These are phyloP conservation scores for Rhodotorula taiwanensis DNA, from an alignment of 768 basidiomycete genomes.

Conservation along the genomic window DNA sequence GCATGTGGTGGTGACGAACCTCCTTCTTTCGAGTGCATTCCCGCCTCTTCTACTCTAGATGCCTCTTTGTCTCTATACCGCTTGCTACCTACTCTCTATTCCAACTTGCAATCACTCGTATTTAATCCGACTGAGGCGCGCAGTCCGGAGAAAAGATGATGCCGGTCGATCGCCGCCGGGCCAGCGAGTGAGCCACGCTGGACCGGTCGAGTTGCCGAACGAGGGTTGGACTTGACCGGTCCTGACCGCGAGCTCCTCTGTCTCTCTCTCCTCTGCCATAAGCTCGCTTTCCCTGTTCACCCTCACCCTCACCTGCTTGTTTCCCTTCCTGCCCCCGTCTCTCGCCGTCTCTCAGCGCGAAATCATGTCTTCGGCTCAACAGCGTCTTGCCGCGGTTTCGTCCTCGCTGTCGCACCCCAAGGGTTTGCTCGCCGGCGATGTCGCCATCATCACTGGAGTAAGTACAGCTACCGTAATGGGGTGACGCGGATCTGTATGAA, in stretches of 20 bases:
- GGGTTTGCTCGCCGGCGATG: constrained; percentile 49
- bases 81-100: neutral
- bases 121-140: too few relatives aligned
- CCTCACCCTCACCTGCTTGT: neutral
- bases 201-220: neutral
- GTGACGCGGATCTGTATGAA: too few relatives aligned
- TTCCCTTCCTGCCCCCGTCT: too few relatives aligned
- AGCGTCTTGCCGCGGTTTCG: constrained; percentile 19
- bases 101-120: neutral
- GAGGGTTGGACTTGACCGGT: neutral
- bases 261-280: neutral
- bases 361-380: constrained; percentile 23
- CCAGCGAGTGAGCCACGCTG: too few relatives aligned
- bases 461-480: too few relatives aligned
- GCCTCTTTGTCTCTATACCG: too few relatives aligned
- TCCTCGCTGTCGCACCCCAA: constrained; percentile 11
- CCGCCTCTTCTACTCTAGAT: neutral
- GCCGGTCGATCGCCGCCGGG: too few relatives aligned
- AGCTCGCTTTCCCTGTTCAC: neutral
- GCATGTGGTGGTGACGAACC: neutral
- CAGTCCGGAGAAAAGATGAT: too few relatives aligned
- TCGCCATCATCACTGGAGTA: constrained; percentile 78
- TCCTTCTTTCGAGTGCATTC: neutral
- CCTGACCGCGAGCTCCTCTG: neutral
- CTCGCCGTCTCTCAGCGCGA: too few relatives aligned